Conservation (phyloP, 306 rosid genomes). For the Vigna hirtella region DNA sequence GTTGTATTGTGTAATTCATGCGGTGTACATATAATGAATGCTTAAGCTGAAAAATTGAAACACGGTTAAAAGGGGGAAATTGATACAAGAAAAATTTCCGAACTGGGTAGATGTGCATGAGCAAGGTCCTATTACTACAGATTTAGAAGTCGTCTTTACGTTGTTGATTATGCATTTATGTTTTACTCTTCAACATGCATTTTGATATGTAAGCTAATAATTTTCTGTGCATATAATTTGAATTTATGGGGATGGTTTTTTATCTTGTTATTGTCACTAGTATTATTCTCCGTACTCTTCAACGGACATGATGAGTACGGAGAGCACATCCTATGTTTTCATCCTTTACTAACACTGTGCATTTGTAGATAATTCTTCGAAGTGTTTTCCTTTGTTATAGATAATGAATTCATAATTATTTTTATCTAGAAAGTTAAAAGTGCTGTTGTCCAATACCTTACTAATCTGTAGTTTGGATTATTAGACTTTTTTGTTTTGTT, state of each 20-base stretch:
- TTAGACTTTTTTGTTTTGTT: slow-evolving; percentile 27
- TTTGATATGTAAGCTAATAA: slow-evolving; percentile 19
- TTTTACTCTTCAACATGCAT: slow-evolving; percentile 7
- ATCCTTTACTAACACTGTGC: slow-evolving; percentile 23
- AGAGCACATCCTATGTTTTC: neutral
- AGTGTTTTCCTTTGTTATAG: slow-evolving; percentile 3
- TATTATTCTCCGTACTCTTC: neutral
- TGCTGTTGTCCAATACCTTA: slow-evolving; percentile 13
- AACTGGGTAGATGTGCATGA: neutral
- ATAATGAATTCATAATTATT: neutral
- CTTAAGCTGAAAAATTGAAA: slow-evolving; percentile 6
- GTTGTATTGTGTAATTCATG: slow-evolving; percentile 2
- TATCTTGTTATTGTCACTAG: slow-evolving; percentile 20
- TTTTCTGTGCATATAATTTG: slow-evolving; percentile 7
- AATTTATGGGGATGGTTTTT: neutral
- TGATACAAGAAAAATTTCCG: neutral
- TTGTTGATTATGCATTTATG: slow-evolving; percentile 3
- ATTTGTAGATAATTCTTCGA: neutral
- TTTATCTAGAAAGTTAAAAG: neutral
- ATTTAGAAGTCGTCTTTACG: slow-evolving; percentile 30
- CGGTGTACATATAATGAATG: neutral
- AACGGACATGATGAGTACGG: slow-evolving; percentile 20
- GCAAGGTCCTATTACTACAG: neutral
- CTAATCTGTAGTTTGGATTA: slow-evolving; percentile 31
- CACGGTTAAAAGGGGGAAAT: neutral